A percentile compares a stretch with the other conserved stretches of the same genome.
phyloP scores from a whole-genome alignment of 805 yeast species.

The Ogataea paraovalis region DNA sequence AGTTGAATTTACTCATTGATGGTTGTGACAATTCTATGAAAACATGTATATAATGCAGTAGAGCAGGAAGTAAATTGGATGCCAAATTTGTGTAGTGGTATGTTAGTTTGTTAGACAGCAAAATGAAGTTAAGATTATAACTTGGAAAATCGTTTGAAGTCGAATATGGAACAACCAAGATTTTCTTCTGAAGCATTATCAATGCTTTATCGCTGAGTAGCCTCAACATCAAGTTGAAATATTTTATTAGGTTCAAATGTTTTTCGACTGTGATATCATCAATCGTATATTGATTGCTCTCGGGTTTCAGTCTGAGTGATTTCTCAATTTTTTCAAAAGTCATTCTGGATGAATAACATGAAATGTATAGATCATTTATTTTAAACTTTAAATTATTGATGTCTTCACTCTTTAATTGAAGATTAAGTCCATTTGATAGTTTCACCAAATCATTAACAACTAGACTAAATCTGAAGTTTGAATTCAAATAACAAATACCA shows the following conservation, averaged over 20 bases:
- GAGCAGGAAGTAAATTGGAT: slow-evolving; percentile 51
- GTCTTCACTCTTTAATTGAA: slow-evolving; percentile 37
- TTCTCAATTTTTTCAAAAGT: slow-evolving; percentile 15
- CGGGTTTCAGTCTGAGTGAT: slow-evolving; percentile 26
- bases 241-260: slow-evolving; percentile 43
- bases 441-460: slow-evolving; percentile 52
- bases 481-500: slow-evolving; percentile 19
- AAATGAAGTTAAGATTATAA: slow-evolving; percentile 14
- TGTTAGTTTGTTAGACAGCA: slow-evolving; percentile 1
- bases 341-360: slow-evolving; percentile 46
- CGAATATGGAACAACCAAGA: slow-evolving; percentile 24
- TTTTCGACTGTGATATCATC: slow-evolving; percentile 20
- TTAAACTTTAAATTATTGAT: slow-evolving; percentile 42
- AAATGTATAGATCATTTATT: slow-evolving; percentile 47
- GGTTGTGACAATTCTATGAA: slow-evolving; percentile 47
- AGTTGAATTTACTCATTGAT: slow-evolving; percentile 38
- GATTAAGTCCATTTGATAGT: slow-evolving; percentile 45
- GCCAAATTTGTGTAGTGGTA: slow-evolving; percentile 51
- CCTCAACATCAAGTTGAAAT: slow-evolving; percentile 44
- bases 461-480: slow-evolving; percentile 33
- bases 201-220: slow-evolving; percentile 54
- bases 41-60: slow-evolving; percentile 52
- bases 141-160: slow-evolving; percentile 5
- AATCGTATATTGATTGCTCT: slow-evolving; percentile 30
- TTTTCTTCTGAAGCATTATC: slow-evolving; percentile 37